Conservation (phyloP, 768 basidiomycete genomes). For the Tulasnella sp. region DNA sequence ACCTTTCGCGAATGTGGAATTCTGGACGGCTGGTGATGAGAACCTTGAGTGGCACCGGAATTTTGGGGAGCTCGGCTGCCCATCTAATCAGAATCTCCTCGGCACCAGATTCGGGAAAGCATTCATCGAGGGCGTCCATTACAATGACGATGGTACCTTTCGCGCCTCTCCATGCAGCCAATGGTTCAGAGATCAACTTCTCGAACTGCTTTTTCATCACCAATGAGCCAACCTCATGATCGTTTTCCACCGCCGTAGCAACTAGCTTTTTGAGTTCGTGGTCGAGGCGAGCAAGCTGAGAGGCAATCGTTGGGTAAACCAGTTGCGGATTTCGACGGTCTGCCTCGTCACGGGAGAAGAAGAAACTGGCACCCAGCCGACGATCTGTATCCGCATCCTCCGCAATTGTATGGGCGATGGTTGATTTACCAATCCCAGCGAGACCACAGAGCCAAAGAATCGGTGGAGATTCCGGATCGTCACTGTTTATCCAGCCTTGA, state of each 20-base stretch:
- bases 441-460: too few species aligned
- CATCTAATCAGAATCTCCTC: conserved; percentile 33
- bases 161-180: not conserved
- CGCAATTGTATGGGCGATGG: too few species aligned
- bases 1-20: conserved; percentile 29
- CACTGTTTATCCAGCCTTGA: too few species aligned
- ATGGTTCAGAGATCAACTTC: conserved; percentile 28
- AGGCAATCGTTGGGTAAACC: too few species aligned
- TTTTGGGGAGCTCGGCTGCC: conserved; percentile 16
- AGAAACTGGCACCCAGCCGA: too few species aligned
- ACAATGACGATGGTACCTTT: conserved; percentile 34
- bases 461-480: too few species aligned
- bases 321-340: too few species aligned
- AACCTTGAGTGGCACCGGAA: conserved; percentile 36
- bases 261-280: too few species aligned
- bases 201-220: conserved; percentile 30
- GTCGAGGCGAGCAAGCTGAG: too few species aligned
- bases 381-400: too few species aligned
- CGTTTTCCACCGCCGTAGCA: conserved; percentile 3
- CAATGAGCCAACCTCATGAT: conserved; percentile 12
- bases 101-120: conserved; percentile 22
- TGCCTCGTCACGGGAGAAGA: too few species aligned
- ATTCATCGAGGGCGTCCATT: conserved; percentile 42
- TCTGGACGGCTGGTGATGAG: conserved; percentile 38
- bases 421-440: too few species aligned